Base-by-base conservation (phyloP, 495 filamentous ascomycete genomes). In the Hypoxylon lenormandii region DNA sequence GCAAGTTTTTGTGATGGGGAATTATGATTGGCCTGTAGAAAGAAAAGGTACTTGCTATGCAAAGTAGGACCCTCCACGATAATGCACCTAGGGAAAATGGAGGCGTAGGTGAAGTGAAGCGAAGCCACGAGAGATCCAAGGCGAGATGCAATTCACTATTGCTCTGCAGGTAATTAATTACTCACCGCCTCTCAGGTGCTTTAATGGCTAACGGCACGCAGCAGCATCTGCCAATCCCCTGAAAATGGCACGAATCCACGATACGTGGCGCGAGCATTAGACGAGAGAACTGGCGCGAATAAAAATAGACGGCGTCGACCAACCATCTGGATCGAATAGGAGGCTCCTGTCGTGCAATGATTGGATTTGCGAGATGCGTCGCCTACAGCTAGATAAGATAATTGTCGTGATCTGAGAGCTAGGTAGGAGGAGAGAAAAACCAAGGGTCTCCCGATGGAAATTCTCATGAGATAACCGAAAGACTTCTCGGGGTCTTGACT, bases 191-290 rank as follows among this genome's bases (percentile, higher is more conserved):
- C 64, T 64, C 54, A 50, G 40, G 58, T 55, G 54, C 49, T 53
- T 52, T 8, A 59, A 52, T 60, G 49, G 43, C 52, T 42, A 33
- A 60, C 64, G 64, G 59, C 64, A 60, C 64, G 69, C 64, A 64
- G 53, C 54, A 63, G 57, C 62, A 72, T 72, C 64, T 69, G 45
- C 64, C 58, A 67, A 68, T 60, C 60, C 40, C 43, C 45, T 64
- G 19, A 30, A 53, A 18, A 66, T 70, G 62, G 52, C 47, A 61
- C 28, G 45, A 71, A 63, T 49, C 62, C 56, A 40, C 51, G 62
- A 66, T 71, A 71, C 68, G 68, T 71, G 68, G 68, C 68, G 57
- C 58, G 57, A 71, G 47, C 28, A 50, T 61, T 43, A 46, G 45
- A 33, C 50, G 50, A 61, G 15, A 42, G 49, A 58, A 47, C 38